Percentiles rank a stretch among this genome's conserved stretches.
phyloP scores from a whole-genome alignment of 345 rosid species.

The Bretschneidera sinensis region DNA sequence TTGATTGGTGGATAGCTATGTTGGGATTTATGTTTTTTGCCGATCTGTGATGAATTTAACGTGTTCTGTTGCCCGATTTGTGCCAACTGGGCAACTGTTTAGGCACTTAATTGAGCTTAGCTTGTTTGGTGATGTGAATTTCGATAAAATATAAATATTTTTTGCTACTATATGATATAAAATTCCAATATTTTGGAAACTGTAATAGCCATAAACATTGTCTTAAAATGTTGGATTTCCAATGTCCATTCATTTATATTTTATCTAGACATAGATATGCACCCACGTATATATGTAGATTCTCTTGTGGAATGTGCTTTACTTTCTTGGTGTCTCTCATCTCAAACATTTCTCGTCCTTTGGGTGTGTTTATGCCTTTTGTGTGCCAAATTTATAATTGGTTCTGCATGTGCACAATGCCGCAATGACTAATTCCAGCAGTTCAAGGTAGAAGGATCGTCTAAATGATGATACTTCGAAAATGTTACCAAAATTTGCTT shows the following conservation, averaged over 20 bases:
- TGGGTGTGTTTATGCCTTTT: no score
- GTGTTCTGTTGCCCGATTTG: conserved; percentile 18
- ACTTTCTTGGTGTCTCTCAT: background rate
- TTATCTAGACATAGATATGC: no score
- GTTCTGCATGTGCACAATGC: no score
- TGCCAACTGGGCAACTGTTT: conserved; percentile 10
- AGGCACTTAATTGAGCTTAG: conserved; percentile 14
- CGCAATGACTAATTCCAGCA: no score
- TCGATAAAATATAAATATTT: conserved; percentile 2
- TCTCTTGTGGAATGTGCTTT: background rate
- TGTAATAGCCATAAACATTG: conserved; percentile 4
- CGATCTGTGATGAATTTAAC: conserved; percentile 20
- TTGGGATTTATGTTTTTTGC: conserved; percentile 7
- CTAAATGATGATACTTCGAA: no score
- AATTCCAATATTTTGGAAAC: conserved; percentile 16
- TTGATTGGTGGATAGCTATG: conserved; percentile 21
- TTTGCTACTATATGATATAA: conserved; percentile 1
- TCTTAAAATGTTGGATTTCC: conserved; percentile 16
- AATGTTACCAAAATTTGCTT: no score
- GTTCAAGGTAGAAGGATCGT: no score
- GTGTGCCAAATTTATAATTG: no score
- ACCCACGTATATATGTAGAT: background rate
- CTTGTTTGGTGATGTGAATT: conserved; percentile 7
- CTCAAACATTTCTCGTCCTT: background rate
- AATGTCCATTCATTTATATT: no score